Base-by-base conservation (phyloP, 2,329 filamentous ascomycete genomes). In the Westerdykella aurantiaca region DNA sequence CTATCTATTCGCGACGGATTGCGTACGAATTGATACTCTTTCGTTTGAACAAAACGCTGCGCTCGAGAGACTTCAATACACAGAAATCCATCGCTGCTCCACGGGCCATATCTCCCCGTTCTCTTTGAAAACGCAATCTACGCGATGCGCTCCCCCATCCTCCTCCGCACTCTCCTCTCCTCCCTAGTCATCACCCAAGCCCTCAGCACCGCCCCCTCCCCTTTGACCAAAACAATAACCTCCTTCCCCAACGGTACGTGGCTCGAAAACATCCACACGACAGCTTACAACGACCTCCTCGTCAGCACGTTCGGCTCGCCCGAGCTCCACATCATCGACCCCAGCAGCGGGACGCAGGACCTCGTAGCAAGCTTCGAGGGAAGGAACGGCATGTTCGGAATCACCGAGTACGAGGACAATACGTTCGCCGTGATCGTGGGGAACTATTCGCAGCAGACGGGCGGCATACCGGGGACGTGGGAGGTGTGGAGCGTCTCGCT, bases 191-290 rank as follows among this genome's bases (percentile, higher is more conserved):
- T 3, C 25, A 9, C 25, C 25, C 25, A 9, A 29, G 9, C 25
- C 25, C 25, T 29, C 25, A 9, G 4, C 25, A 29, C 9, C 25
- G 11, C 25, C 4, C 25, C 25, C 4, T 5, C 7, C 7, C 7
- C 7, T 7, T 21, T 21, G 10, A 29, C 25, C 2, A 29, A 29
- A 13, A 53, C 43, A 12, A 16, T 64, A 31, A 48, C 60, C 39
- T 47, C 58, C 38, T 64, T 64, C 39, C 41, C 51, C 4, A 56
- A 57, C 25, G 41, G 45, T n/a, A 59, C 54, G 10, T 63, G 57
- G 57, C 44, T 62, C 33, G 69, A 72, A 45, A 71, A 72, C 42
- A 51, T 72, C 21, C 63, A 58, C 9, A 44, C 66, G 3, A 64
- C 61, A 16, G 41, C 55, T 13, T 68, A 68, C 37, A 65, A 64